A percentile compares a stretch with the other conserved stretches of the same genome.
Conservation (phyloP, 352 stramenopile genomes). For the Hyaloperonospora brassicae region DNA sequence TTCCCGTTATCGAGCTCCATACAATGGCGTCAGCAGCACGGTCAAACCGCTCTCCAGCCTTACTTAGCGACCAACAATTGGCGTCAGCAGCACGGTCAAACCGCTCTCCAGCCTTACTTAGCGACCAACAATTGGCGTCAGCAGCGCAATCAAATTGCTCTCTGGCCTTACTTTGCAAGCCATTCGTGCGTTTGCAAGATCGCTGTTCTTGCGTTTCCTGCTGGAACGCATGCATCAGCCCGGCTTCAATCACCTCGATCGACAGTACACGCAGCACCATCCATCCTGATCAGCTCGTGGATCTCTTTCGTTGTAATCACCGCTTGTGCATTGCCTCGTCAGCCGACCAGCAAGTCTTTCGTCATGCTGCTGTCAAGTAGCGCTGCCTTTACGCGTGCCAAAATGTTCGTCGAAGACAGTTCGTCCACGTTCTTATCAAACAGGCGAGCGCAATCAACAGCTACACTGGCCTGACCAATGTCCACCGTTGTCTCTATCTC, state of each 20-base stretch:
- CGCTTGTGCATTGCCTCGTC: constrained; percentile 90
- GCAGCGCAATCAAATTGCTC: constrained; percentile 23
- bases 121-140: too few species aligned
- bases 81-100: constrained; percentile 69
- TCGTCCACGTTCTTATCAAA: constrained; percentile 87
- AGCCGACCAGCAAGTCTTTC: constrained; percentile 87
- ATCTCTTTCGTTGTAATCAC: constrained; percentile 98
- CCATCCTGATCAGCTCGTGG: constrained; percentile 82
- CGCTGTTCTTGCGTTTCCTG: constrained; percentile 84
- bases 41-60: too few species aligned
- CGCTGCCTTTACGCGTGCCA: constrained; percentile 79
- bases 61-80: too few species aligned
- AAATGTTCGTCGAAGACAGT: constrained; percentile 90
- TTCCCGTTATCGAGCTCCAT: constrained; percentile 75
- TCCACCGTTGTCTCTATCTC: constrained; percentile 85
- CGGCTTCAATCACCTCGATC: constrained; percentile 81
- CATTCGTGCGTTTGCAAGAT: constrained; percentile 77
- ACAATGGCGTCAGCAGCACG: constrained; percentile 85
- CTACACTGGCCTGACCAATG: constrained; percentile 96
- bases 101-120: too few species aligned
- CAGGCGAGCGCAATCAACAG: constrained; percentile 94
- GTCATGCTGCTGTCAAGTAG: constrained; percentile 68
- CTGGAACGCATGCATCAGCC: constrained; percentile 75
- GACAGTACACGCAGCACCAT: constrained; percentile 78
- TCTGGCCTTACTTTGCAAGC: constrained; percentile 64